These are phyloP conservation scores for Rhododendron griersonianum DNA, from an alignment of 148 eudicot species.

Conservation along the genomic window DNA sequence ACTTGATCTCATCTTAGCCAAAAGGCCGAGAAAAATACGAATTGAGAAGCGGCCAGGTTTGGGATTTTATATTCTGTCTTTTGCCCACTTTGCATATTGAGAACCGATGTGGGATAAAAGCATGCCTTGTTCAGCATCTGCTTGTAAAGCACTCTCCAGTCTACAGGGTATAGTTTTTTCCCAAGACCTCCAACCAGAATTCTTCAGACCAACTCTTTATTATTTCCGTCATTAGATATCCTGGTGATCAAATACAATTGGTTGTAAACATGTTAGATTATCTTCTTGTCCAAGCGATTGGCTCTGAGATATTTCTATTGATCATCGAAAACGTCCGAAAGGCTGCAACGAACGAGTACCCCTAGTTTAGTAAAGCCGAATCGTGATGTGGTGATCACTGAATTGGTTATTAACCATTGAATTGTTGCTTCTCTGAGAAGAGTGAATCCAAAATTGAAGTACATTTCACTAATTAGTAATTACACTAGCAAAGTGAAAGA, in stretches of 20 bases:
- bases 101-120: not conserved
- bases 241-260: not conserved
- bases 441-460: not conserved
- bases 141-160: not conserved
- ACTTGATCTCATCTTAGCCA: slow-evolving; percentile 75
- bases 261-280: not conserved
- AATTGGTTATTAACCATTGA: not conserved
- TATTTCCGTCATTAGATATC: not conserved
- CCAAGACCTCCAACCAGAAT: not conserved
- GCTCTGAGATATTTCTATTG: too few relatives aligned
- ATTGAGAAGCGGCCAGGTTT: too few relatives aligned
- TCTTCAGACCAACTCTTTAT: not conserved
- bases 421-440: not conserved
- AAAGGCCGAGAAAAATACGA: slow-evolving; percentile 63
- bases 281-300: not conserved
- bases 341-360: not conserved
- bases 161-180: not conserved
- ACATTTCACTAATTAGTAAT: too few relatives aligned
- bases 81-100: not conserved
- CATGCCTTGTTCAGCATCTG: not conserved
- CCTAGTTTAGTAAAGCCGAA: not conserved
- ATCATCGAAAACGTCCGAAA: too few relatives aligned
- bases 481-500: too few relatives aligned
- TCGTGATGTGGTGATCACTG: not conserved
- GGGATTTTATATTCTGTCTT: too few relatives aligned